phyloP scores from a whole-genome alignment of 2,329 filamentous ascomycete species.

The Capronia epimyces region DNA sequence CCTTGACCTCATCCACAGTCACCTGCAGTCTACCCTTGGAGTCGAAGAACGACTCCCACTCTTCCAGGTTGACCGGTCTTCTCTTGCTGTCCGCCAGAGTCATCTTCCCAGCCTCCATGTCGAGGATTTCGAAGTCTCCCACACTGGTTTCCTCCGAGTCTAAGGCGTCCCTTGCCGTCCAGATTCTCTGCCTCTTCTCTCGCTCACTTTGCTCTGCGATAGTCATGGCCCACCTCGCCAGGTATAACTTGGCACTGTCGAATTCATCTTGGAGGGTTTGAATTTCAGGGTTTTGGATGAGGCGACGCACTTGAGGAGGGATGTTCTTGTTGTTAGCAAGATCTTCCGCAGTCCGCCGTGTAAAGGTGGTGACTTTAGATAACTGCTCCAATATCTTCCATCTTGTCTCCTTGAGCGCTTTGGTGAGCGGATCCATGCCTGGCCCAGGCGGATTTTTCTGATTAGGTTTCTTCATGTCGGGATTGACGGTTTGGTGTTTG shows the following conservation, averaged over 20 bases:
- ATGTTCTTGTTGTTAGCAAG: constrained; percentile 85
- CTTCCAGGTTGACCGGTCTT: constrained; percentile 69
- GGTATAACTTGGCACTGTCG: constrained; percentile 87
- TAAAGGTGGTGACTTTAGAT: constrained; percentile 95
- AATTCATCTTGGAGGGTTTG: constrained; percentile 96
- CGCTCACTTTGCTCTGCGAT: constrained; percentile 94
- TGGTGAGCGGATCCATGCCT: constrained; percentile 82
- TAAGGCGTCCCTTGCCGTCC: constrained; percentile 86
- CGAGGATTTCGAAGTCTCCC: constrained; percentile 90
- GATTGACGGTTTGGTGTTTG: constrained; percentile 35
- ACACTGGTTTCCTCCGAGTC: constrained; percentile 93
- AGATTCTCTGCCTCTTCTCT: constrained; percentile 79
- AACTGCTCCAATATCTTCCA: constrained; percentile 98
- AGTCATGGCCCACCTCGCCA: constrained; percentile 97
- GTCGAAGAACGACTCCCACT: constrained; percentile 93
- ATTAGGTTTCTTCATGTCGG: constrained; percentile 36
- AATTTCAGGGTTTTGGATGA: constrained; percentile 88
- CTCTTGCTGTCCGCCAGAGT: constrained; percentile 66
- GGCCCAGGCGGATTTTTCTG: constrained; percentile 33
- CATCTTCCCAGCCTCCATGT: constrained; percentile 67
- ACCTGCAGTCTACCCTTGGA: constrained; percentile 65
- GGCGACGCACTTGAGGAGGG: constrained; percentile 76
- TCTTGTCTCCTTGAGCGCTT: constrained; percentile 86
- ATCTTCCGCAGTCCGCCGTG: constrained; percentile 82
- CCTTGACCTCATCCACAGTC: constrained; percentile 88